These are phyloP conservation scores for Fraxinus angustifolia DNA, from an alignment of 305 asterid species.

Conservation along the genomic window DNA sequence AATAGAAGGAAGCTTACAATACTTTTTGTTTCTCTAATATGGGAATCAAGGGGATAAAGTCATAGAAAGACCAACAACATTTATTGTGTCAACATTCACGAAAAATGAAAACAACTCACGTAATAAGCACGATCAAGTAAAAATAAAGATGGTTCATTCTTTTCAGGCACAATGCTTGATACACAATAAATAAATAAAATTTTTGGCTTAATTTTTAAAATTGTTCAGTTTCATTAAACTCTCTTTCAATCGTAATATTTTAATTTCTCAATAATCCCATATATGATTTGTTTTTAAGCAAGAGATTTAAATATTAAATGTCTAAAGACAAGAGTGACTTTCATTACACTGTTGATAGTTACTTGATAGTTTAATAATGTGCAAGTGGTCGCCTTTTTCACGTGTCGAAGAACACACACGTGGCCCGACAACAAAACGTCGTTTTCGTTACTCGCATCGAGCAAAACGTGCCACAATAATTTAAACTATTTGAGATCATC, in stretches of 20 bases:
- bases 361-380: neutral
- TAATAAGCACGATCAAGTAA: too few relatives aligned
- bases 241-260: neutral
- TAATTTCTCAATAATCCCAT: neutral
- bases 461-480: conserved; percentile 20
- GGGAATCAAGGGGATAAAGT: too few relatives aligned
- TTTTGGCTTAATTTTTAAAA: too few relatives aligned
- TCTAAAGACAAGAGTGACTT: neutral
- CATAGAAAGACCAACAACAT: too few relatives aligned
- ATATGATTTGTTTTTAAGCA: neutral
- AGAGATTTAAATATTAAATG: neutral
- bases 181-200: too few relatives aligned
- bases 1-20: too few relatives aligned
- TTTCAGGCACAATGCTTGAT: too few relatives aligned
- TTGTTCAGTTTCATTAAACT: too few relatives aligned
- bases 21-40: too few relatives aligned
- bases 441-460: conserved; percentile 10
- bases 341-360: neutral
- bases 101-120: neutral
- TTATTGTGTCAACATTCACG: neutral
- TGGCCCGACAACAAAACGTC: neutral
- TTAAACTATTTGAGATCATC: neutral
- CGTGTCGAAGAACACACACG: neutral
- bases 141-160: too few relatives aligned
- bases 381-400: neutral